Evolutionary conservation across 2,329 filamentous ascomycete species (phyloP).

Genomic region (Pseudogymnoascus sp.): DNA sequence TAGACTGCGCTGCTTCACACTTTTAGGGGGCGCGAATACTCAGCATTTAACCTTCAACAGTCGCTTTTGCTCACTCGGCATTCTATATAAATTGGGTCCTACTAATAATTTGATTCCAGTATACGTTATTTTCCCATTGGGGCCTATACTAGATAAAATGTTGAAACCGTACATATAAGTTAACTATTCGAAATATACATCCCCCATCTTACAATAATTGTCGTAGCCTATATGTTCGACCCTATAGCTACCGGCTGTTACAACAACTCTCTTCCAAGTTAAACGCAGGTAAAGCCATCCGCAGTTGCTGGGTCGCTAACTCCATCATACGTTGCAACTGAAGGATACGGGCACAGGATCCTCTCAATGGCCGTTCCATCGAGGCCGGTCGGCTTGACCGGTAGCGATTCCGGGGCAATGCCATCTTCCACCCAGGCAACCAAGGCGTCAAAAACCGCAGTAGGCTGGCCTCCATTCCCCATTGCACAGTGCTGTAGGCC

Average conservation of each 20-base stretch:
- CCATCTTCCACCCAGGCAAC: conserved; percentile 28
- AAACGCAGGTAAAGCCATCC: conserved; percentile 1
- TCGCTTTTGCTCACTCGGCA: too few relatives aligned
- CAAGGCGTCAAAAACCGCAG: conserved; percentile 22
- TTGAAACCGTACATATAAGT: background rate
- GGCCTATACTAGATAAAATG: background rate
- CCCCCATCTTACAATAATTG: background rate
- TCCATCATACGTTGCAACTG: conserved; percentile 2
- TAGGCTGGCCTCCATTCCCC: conserved; percentile 23
- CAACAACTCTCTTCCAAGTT: background rate
- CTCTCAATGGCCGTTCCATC: background rate
- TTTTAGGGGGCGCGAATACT: too few relatives aligned
- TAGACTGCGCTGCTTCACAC: too few relatives aligned
- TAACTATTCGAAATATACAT: background rate
- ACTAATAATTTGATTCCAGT: background rate
- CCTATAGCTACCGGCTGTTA: background rate
- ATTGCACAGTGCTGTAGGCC: conserved; percentile 28
- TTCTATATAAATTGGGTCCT: background rate
- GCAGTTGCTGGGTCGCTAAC: background rate
- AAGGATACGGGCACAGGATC: conserved; percentile 10
- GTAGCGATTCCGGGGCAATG: conserved; percentile 19
- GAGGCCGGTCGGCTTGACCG: background rate
- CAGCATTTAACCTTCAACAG: too few relatives aligned
- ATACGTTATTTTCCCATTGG: background rate
- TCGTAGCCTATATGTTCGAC: background rate